Conservation (phyloP, 495 filamentous ascomycete genomes). For the Amorphotheca resinae region DNA sequence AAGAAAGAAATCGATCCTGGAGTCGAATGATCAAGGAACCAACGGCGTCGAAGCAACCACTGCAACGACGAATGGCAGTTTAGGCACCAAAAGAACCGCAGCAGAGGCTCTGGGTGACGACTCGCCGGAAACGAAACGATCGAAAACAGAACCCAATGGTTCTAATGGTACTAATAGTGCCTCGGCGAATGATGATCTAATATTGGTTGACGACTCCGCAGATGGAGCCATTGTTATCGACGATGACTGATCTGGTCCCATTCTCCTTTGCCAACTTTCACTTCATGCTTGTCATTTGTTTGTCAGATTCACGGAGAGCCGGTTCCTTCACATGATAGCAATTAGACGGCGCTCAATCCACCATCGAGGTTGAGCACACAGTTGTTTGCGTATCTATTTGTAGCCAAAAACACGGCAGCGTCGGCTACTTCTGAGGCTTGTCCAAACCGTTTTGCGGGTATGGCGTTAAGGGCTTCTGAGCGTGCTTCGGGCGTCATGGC, state of each 20-base stretch:
- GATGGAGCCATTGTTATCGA: slow-evolving; percentile 67
- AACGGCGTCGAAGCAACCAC: slow-evolving; percentile 5
- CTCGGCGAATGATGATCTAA: slow-evolving; percentile 26
- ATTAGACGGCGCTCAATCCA: slow-evolving; percentile 55
- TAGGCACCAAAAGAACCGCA: slow-evolving; percentile 12
- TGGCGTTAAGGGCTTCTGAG: slow-evolving; percentile 23
- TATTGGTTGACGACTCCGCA: slow-evolving; percentile 42
- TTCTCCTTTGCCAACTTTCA: neutral
- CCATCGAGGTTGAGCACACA: slow-evolving; percentile 81
- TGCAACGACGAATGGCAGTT: neutral
- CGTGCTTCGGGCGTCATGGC: slow-evolving; percentile 19
- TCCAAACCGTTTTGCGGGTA: slow-evolving; percentile 63
- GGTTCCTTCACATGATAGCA: neutral
- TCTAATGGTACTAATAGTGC: neutral
- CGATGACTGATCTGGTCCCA: slow-evolving; percentile 36
- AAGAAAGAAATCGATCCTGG: slow-evolving; percentile 26
- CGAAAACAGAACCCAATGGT: slow-evolving; percentile 24
- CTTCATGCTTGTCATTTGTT: neutral
- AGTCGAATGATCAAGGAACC: neutral
- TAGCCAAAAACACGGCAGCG: slow-evolving; percentile 65
- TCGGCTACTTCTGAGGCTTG: slow-evolving; percentile 61
- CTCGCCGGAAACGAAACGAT: slow-evolving; percentile 28
- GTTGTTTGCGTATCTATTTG: slow-evolving; percentile 70
- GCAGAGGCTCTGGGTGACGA: slow-evolving; percentile 6
- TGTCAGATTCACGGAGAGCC: neutral